Evolutionary conservation across 139 green algal genomes (phyloP).

Genomic region (Coelastrella sp.): DNA sequence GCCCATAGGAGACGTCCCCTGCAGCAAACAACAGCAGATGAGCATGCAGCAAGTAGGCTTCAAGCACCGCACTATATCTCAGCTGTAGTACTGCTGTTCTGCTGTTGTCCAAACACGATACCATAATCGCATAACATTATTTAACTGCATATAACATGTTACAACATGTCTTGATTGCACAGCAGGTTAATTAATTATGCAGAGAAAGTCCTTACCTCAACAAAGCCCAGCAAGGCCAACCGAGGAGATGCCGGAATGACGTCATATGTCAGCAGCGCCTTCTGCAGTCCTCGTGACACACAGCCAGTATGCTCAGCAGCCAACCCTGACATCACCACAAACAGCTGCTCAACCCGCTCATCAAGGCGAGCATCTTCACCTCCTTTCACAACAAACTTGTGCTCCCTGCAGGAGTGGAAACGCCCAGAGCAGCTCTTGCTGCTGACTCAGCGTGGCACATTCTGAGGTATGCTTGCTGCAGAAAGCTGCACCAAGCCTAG

Average conservation of each 20-base stretch:
- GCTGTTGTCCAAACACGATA: too few species aligned
- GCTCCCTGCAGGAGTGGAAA: constrained; percentile 22
- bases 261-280: constrained; percentile 64
- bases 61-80: too few species aligned
- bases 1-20: constrained; percentile 1
- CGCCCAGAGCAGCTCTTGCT: too few species aligned
- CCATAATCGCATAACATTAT: too few species aligned
- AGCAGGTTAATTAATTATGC: background rate
- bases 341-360: constrained; percentile 77
- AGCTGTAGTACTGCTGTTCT: too few species aligned
- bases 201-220: constrained; percentile 35
- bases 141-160: too few species aligned
- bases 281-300: background rate
- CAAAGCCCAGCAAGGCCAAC: constrained; percentile 76
- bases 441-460: too few species aligned
- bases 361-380: constrained; percentile 83
- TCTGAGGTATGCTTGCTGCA: too few species aligned
- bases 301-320: constrained; percentile 42
- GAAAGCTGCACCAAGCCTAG: too few species aligned
- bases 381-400: constrained; percentile 70
- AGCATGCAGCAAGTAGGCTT: too few species aligned
- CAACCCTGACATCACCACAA: constrained; percentile 73
- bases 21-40: background rate
- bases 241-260: constrained; percentile 70
- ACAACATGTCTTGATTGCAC: too few species aligned